Base-by-base conservation (phyloP, 805 yeast genomes). In the Metschnikowia proteae region DNA sequence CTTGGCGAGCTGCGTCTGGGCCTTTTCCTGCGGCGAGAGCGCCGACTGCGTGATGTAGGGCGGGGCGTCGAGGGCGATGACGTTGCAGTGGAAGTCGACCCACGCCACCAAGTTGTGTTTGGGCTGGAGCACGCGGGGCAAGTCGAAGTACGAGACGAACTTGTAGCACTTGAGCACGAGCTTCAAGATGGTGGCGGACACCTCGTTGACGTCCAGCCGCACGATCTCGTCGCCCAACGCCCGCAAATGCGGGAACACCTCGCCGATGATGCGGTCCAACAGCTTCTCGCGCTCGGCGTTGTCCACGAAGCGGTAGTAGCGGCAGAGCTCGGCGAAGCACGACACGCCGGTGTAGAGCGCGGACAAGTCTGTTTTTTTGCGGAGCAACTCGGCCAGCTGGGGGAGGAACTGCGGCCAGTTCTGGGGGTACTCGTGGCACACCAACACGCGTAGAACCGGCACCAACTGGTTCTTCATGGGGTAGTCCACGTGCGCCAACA, bases 131-230 rank as follows among this genome's bases (percentile, higher is more conserved):
- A 80, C 76, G 2, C 67, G 73, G 2, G 97, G 95, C 46, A 91
- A 66, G 58, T 87, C 91, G 52, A 76, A 78, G 61, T 77, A 82
- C 3, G 92, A 83, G 37, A 83, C 83, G 62, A 84, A 86, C 63
- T 91, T 91, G 73, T 82, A 88, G 49, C 80, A 74, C 61, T 92
- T 92, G 48, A 91, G 67, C 22, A 88, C 75, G 53, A 84, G 72
- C 56, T 86, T 86, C 39, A 88, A 69, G 38, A 51, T 33, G 6
- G 46, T 48, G 17, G 89, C 91, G 6, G 65, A 53, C 27, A 65
- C 53, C 47, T 73, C 78, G 29, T 64, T 59, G 40, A 67, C 55
- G 13, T 54, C 57, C 37, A 50, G 47, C 17, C 42, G 56, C 74
- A 71, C 53, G 22, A 55, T 46, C 2, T 79, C 71, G 47, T 81